These are phyloP conservation scores for Mrakia blollopis DNA, from an alignment of 768 basidiomycete genomes.

Conservation along the genomic window DNA sequence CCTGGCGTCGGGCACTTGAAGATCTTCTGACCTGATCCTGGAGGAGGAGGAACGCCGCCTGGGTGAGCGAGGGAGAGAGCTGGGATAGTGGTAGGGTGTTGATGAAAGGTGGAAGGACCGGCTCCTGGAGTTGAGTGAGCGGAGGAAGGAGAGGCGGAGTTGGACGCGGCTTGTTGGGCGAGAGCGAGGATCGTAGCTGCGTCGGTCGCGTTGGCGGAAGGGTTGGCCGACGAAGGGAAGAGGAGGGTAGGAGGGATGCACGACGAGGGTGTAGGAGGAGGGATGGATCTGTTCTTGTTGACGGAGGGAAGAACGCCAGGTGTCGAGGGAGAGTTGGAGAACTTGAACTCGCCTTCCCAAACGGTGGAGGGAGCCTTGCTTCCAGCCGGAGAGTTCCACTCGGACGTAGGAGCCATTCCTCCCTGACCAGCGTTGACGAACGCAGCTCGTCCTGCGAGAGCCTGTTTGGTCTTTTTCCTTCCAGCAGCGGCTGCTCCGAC, in stretches of 20 bases:
- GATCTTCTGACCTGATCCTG: constrained; percentile 36
- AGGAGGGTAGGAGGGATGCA: constrained; percentile 27
- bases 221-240: constrained; percentile 21
- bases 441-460: constrained; percentile 23
- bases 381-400: not conserved
- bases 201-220: constrained; percentile 22
- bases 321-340: not conserved
- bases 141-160: not conserved
- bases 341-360: constrained; percentile 27
- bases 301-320: not conserved
- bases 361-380: constrained; percentile 1
- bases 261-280: constrained; percentile 14
- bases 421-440: constrained; percentile 20
- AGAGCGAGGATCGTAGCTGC: constrained; percentile 19
- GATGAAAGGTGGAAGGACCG: constrained; percentile 10
- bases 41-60: constrained; percentile 27
- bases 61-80: constrained; percentile 27
- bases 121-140: constrained; percentile 11
- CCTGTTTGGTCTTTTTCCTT: constrained; percentile 29
- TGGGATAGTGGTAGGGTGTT: constrained; percentile 23
- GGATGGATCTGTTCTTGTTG: not conserved
- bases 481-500: constrained; percentile 3
- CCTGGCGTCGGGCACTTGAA: constrained; percentile 81
- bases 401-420: constrained; percentile 2
- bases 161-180: constrained; percentile 16